Conservation (phyloP, 2,329 filamentous ascomycete genomes). For the Alternaria sp. region DNA sequence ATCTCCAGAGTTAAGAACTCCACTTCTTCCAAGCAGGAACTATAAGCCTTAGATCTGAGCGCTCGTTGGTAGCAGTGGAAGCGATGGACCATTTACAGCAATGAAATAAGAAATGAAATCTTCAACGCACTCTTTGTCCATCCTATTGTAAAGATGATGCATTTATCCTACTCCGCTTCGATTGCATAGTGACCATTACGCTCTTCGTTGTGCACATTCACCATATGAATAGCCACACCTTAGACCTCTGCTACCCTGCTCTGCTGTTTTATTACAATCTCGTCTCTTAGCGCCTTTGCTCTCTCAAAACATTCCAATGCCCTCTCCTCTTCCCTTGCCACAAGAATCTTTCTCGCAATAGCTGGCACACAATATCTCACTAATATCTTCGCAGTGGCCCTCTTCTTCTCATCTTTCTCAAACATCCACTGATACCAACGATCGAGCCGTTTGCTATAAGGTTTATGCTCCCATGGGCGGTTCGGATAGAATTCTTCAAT, state of each 20-base stretch:
- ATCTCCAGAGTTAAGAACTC: slow-evolving; percentile 26
- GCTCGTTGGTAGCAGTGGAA: background rate
- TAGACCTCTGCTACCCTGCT: background rate
- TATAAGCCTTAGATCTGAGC: background rate
- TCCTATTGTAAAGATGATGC: background rate
- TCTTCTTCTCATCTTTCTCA: background rate
- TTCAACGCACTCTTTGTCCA: background rate
- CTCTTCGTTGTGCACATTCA: background rate
- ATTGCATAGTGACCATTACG: background rate
- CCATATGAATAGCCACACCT: background rate
- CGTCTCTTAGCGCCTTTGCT: background rate
- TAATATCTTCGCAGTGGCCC: slow-evolving; percentile 5
- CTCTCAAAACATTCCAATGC: background rate
- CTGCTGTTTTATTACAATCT: background rate
- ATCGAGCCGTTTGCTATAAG: slow-evolving; percentile 20
- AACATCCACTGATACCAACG: slow-evolving; percentile 25
- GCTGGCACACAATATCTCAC: background rate
- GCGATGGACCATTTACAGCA: background rate
- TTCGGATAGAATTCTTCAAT: background rate
- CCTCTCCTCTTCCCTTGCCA: background rate
- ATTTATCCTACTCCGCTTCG: background rate
- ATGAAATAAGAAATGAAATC: background rate
- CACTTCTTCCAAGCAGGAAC: background rate
- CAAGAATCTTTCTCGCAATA: slow-evolving; percentile 6
- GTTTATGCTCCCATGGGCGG: slow-evolving; percentile 1